Conservation (phyloP, 1,284 basidiomycete genomes). For the Ceratobasidium sp. region DNA sequence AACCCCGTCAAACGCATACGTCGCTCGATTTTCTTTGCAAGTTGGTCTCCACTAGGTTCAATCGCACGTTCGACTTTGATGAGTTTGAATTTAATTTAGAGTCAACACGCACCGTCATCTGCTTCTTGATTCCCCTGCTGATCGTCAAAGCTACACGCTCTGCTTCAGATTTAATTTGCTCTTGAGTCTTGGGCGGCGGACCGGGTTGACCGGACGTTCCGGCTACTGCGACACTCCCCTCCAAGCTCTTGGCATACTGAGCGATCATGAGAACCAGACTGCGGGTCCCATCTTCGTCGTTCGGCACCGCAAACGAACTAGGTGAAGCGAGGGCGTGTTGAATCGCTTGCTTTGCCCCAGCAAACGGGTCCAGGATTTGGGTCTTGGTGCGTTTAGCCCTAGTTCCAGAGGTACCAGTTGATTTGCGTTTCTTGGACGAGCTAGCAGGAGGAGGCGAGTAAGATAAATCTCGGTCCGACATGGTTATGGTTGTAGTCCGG, state of each 20-base stretch:
- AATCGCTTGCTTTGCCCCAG: neutral
- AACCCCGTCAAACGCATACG: slow-evolving; percentile 63
- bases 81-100: too few species aligned
- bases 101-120: slow-evolving; percentile 57
- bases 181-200: slow-evolving; percentile 53
- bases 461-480: neutral
- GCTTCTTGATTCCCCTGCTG: slow-evolving; percentile 62
- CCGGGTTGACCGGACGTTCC: slow-evolving; percentile 40
- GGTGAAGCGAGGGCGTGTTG: neutral
- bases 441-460: neutral
- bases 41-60: slow-evolving; percentile 59
- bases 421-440: slow-evolving; percentile 11
- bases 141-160: slow-evolving; percentile 58
- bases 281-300: neutral
- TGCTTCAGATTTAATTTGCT: slow-evolving; percentile 56
- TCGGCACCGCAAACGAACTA: neutral
- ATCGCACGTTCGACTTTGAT: too few species aligned
- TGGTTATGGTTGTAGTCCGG: neutral
- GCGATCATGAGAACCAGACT: slow-evolving; percentile 48
- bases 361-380: neutral
- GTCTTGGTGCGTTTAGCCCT: neutral
- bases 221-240: slow-evolving; percentile 48
- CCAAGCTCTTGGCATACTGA: slow-evolving; percentile 56
- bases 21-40: slow-evolving; percentile 60
- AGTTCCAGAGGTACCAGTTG: neutral